Base-by-base conservation (phyloP, 805 yeast species). In the Maudiozyma pseudohumilis region DNA sequence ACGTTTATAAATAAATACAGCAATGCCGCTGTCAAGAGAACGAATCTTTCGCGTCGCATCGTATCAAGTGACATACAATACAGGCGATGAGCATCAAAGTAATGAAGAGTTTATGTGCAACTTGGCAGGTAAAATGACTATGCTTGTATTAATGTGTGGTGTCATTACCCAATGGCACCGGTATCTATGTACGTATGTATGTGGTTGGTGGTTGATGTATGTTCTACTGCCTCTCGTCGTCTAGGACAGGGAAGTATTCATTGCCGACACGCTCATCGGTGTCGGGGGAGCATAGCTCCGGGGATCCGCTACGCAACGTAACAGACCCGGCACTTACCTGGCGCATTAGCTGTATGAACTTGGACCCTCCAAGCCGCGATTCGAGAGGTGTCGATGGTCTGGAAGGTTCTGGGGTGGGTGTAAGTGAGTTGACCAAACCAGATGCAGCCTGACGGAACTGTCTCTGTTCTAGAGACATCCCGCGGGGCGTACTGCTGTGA, bases 281-380 rank as follows among this genome's bases (percentile, higher is more conserved):
- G 3, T 36, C 34, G 7, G 52, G 53, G 5, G 54, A 41, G 30
- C 38, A 51, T 15, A 56, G 42, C 36, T 49, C 56, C 13, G 43
- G 37, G 8, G 40, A 38, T 6, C 40, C 22, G 8, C 32, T 19
- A 12, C 40, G 46, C 16, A 54, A 22, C 11, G 59, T 53, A n/a
- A 56, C 56, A 2, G 44, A 49, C 4, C 61, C 63, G 15, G 49
- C 58, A 26, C 59, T 51, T 6, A 58, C 45, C 15, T 44, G 48
- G 36, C 51, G 48, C 59, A 58, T 50, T 18, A 58, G 39, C 2
- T 48, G 47, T 40, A 57, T 42, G 27, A 57, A 57, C 37, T 56
- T 55, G 2, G 61, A 56, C 3, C 46, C 44, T 9, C 48, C 40
- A 2, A 57, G 43, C 34, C 55, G 53, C 6, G 51, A 35, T 12